Conservation (phyloP, 2,329 filamentous ascomycete genomes). For the Scortechinia acanthostroma region DNA sequence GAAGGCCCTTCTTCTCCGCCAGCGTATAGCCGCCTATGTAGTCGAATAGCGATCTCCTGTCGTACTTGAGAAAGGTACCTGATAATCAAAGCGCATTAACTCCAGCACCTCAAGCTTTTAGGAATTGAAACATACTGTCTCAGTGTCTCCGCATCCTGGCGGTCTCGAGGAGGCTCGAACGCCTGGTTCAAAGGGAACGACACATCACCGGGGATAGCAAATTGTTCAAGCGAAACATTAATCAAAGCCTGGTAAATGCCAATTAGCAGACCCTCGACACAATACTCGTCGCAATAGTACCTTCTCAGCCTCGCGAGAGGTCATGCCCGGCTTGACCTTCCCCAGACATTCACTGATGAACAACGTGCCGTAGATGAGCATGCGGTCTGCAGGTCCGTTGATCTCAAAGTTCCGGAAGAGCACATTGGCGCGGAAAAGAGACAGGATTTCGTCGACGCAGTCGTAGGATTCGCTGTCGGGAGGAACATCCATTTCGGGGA, state of each 20-base stretch:
- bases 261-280: too few species aligned
- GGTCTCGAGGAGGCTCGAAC: conserved; percentile 53
- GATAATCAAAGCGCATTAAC: too few species aligned
- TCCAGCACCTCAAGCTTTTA: too few species aligned
- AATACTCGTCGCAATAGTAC: conserved; percentile 22
- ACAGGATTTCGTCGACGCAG: conserved; percentile 56
- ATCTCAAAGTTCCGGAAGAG: conserved; percentile 68
- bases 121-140: conserved; percentile 44
- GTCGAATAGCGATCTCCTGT: conserved; percentile 52
- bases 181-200: conserved; percentile 61
- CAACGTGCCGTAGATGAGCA: conserved; percentile 62
- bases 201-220: conserved; percentile 58
- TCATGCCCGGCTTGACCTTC: conserved; percentile 51
- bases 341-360: conserved; percentile 54
- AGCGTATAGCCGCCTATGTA: conserved; percentile 52
- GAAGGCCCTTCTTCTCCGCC: conserved; percentile 45
- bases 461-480: conserved; percentile 60
- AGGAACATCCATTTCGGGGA: conserved; percentile 35
- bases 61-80: conserved; percentile 47
- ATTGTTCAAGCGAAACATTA: conserved; percentile 57
- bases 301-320: conserved; percentile 52
- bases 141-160: conserved; percentile 54
- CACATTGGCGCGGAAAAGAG: conserved; percentile 61
- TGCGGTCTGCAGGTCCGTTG: conserved; percentile 60
- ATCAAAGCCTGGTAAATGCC: conserved; percentile 41